A percentile compares a stretch with the other conserved stretches of the same genome.
Evolutionary conservation across 192 early-diverging fungal species (phyloP).

Genomic region (Mortierella claussenii): DNA sequence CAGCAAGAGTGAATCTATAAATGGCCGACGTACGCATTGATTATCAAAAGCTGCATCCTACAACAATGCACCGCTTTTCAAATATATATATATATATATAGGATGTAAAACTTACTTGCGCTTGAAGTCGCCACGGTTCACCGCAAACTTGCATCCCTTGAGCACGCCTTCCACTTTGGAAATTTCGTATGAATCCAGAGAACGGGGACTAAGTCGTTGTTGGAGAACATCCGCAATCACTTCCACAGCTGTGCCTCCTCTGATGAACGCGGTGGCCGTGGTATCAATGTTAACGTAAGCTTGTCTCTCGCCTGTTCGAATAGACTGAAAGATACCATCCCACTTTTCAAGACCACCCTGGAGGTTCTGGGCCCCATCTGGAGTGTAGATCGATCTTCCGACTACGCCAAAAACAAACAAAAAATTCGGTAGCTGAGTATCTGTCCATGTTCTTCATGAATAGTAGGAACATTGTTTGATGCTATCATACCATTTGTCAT

Average conservation of each 20-base stretch:
- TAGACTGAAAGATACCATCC: conserved; percentile 89
- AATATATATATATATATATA: too few relatives aligned
- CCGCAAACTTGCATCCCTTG: conserved; percentile 54
- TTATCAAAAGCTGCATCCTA: neutral
- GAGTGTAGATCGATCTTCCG: conserved; percentile 88
- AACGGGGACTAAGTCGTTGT: conserved; percentile 15
- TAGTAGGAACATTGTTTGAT: neutral
- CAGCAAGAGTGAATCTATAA: conserved; percentile 25
- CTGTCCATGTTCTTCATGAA: neutral
- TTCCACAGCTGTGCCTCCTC: conserved; percentile 15
- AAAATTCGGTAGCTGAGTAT: neutral
- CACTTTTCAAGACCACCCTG: conserved; percentile 85
- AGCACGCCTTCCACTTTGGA: conserved; percentile 17
- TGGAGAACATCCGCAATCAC: conserved; percentile 33
- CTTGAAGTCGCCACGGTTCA: conserved; percentile 56
- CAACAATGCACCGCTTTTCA: conserved; percentile 23
- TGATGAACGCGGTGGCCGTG: conserved; percentile 66
- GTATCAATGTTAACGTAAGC: conserved; percentile 68
- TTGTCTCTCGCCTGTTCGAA: conserved; percentile 70
- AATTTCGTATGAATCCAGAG: neutral
- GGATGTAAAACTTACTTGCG: conserved; percentile 69
- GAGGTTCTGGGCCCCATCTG: conserved; percentile 55
- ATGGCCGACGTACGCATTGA: too few relatives aligned
- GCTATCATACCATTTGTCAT: conserved; percentile 14
- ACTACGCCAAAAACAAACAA: conserved; percentile 56